These are phyloP conservation scores for Saitozyma podzolica DNA, from an alignment of 768 basidiomycete species.

Conservation along the genomic window DNA sequence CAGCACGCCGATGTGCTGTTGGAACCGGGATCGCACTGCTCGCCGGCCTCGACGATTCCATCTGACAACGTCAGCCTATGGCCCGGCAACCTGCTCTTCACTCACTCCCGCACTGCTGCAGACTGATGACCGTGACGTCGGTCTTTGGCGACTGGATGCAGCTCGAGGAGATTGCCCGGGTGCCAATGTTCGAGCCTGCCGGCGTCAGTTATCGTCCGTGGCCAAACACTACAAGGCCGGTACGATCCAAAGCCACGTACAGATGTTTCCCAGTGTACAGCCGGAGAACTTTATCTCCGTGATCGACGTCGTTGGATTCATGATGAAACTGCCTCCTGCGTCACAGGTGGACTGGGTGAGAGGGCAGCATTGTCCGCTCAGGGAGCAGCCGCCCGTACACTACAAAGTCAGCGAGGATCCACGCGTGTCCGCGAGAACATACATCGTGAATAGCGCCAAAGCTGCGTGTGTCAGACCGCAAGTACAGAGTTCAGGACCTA, in stretches of 20 bases:
- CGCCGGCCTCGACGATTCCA: slow-evolving; percentile 59
- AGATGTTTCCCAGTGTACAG: slow-evolving; percentile 82
- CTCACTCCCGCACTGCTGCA: slow-evolving; percentile 49
- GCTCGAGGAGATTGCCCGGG: slow-evolving; percentile 59
- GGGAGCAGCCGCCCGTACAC: slow-evolving; percentile 67
- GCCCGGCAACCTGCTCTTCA: background rate
- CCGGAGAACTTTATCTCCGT: slow-evolving; percentile 71
- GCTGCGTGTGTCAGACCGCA: slow-evolving; percentile 58
- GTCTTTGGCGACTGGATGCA: slow-evolving; percentile 68
- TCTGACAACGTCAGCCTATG: slow-evolving; percentile 19
- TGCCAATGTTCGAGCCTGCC: slow-evolving; percentile 65
- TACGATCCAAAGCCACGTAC: slow-evolving; percentile 52
- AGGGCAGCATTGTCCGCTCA: slow-evolving; percentile 67
- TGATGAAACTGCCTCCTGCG: slow-evolving; percentile 70
- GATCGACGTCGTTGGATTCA: slow-evolving; percentile 71
- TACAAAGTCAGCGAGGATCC: background rate
- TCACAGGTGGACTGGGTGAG: slow-evolving; percentile 63
- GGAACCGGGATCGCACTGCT: slow-evolving; percentile 80
- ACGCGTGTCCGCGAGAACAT: background rate
- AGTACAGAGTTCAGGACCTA: background rate
- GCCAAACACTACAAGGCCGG: background rate
- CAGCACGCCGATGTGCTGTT: slow-evolving; percentile 65
- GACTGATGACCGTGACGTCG: slow-evolving; percentile 33
- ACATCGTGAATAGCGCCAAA: slow-evolving; percentile 72
- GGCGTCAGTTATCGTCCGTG: background rate